Conservation (phyloP, 495 filamentous ascomycete species). For the Tuber microsphaerosporum region DNA sequence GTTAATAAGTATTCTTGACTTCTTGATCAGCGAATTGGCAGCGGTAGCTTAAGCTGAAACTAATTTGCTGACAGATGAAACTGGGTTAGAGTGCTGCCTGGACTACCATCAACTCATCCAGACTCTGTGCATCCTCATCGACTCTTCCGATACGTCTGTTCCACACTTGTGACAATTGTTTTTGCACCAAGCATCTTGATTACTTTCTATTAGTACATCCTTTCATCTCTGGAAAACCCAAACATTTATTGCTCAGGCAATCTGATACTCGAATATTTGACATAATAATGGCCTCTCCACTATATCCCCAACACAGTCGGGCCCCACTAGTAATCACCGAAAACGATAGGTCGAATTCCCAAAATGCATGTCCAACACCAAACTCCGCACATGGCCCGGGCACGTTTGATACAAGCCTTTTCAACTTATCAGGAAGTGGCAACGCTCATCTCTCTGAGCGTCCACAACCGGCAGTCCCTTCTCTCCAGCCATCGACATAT, state of each 20-base stretch:
- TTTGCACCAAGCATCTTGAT: neutral
- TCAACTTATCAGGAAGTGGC: neutral
- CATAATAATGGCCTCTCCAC: neutral
- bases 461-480: neutral
- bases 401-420: neutral
- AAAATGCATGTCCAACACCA: neutral
- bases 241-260: neutral
- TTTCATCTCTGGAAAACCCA: neutral
- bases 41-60: neutral
- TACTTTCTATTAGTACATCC: neutral
- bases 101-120: neutral
- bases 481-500: neutral
- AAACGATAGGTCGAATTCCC: neutral
- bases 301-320: neutral
- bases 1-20: neutral
- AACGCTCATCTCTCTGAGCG: neutral
- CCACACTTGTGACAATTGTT: neutral
- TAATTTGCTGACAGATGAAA: neutral
- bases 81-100: neutral
- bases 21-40: neutral
- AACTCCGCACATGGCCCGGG: neutral
- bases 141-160: neutral
- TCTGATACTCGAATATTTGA: neutral
- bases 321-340: neutral
- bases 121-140: neutral